These are phyloP conservation scores for Tulasnella sp. DNA, from an alignment of 768 basidiomycete species.

Conservation along the genomic window DNA sequence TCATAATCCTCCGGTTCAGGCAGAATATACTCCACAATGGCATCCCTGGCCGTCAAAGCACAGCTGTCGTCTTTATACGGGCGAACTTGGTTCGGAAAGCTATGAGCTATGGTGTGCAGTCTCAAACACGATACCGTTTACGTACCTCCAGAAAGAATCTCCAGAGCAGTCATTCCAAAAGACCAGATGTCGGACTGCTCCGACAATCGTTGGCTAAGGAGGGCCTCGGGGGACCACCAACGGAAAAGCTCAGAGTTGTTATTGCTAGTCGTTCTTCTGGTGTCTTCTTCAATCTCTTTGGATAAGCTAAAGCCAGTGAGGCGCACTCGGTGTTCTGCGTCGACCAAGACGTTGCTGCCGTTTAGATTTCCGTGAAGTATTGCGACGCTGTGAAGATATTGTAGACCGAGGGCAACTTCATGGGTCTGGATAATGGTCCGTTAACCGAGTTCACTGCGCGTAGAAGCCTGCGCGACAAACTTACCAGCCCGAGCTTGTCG, in stretches of 20 bases:
- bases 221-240: not conserved
- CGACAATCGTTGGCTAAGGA: not conserved
- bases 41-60: not conserved
- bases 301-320: not conserved
- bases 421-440: not conserved
- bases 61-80: not conserved
- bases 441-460: not conserved
- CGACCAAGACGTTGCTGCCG: not conserved
- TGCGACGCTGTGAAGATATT: not conserved
- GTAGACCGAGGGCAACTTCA: not conserved
- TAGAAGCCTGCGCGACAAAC: not conserved
- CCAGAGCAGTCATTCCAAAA: not conserved
- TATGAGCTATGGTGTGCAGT: not conserved
- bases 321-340: not conserved
- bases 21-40: not conserved
- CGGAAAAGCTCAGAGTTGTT: not conserved
- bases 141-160: not conserved
- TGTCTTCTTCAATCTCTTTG: not conserved
- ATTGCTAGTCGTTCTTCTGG: not conserved
- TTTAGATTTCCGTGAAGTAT: conserved; percentile 1
- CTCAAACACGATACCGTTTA: not conserved
- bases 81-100: not conserved
- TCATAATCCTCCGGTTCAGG: not conserved
- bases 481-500: not conserved
- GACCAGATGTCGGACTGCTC: not conserved